Evolutionary conservation across 768 basidiomycete genomes (phyloP), one percentile per base, ranked within the genome.

Genomic region (Sarcodon sp.): DNA sequence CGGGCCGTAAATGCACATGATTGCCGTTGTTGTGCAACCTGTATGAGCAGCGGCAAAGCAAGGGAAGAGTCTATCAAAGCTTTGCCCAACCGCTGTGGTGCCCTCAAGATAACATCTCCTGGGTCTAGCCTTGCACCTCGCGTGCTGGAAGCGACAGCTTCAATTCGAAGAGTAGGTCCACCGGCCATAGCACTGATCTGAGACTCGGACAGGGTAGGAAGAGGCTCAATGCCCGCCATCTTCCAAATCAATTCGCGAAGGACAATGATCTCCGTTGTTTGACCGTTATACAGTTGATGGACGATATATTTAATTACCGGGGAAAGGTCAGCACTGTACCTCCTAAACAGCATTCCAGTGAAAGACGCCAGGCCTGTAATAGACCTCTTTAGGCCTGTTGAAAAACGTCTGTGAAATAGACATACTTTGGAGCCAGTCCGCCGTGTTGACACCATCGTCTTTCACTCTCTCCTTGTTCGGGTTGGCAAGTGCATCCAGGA

Each of bases 151-250:
- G 87, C 85, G 10, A 90, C 75, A 2, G 89, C 86, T 67, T 98
- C 94, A 38, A 83, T 81, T 32, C 91, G 80, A 47, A 99, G 73
- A 27, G 78, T 73, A 3, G 87, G 80, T 4, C 96, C 96, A 43
- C 93, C 90, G 6, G 87, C 88, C 80, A 96, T 93, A 5, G 89
- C 89, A 36, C 73, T 63, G 46, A 98, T 79, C 62, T 98, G 93
- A 0, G 80, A 71, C 51, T 96, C 90, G 0, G 91, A 87, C 35
- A 97, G 67, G 61, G 83, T 91, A 0, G 89, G 87, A 45, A 96
- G 68, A 3, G 91, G 89, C 57, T 94, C 85, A 50, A 96, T 88
- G 3, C 87, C 91, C 5, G 91, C 85, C 90, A 97, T 94, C 61
- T 90, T 88, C 76, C 81, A 85, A 45, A 98, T 89, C 45, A 99